Base-by-base conservation (phyloP, 2,329 filamentous ascomycete species). In the Blastomyces percursus region DNA sequence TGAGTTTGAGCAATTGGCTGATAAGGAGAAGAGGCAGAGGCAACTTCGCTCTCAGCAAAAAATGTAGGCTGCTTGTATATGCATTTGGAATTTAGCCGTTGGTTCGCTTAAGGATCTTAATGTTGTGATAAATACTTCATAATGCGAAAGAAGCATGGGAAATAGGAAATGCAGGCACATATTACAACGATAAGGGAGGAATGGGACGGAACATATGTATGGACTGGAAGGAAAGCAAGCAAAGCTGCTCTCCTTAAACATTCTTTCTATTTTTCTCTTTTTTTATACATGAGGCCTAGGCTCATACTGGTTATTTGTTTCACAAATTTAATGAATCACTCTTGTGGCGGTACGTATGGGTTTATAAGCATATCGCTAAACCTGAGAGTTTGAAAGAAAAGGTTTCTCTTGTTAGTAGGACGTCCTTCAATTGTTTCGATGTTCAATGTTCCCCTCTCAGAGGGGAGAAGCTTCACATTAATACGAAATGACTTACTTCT, bases 401-500 rank as follows among this genome's bases (percentile, higher is more conserved):
- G 40, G 48, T 27, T 24, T 55, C 58, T 40, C 52, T 42, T 9
- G 42, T 62, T 61, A 62, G 52, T 42, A 58, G 42, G 46, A 11
- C 2, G 52, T 16, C 3, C 11, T 27, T 24, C 8, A 14, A 27
- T 21, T 9, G 21, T 50, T 50, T 30, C 27, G 27, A 30, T 30
- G 27, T 30, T 56, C 21, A 40, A 27, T 46, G 7, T 50, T 44
- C 19, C 16, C 16, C 44, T 44, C 19, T 7, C 7, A 30, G 32
- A 35, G 32, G 3, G n/a, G 11, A 52, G 40, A 46, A 3, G 24
- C 19, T n/a, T 7, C 5, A 27, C 40, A 62, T 16, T 3, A 2
- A 42, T 2, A 16, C 40, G 40, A 32, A 48, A 16, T 46, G 55
- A 71, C 76, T 70, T 69, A 97, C 76, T 85, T 90, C 78, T 95